phyloP scores from a whole-genome alignment of 495 filamentous ascomycete genomes.

The Lasiosphaeria miniovina region DNA sequence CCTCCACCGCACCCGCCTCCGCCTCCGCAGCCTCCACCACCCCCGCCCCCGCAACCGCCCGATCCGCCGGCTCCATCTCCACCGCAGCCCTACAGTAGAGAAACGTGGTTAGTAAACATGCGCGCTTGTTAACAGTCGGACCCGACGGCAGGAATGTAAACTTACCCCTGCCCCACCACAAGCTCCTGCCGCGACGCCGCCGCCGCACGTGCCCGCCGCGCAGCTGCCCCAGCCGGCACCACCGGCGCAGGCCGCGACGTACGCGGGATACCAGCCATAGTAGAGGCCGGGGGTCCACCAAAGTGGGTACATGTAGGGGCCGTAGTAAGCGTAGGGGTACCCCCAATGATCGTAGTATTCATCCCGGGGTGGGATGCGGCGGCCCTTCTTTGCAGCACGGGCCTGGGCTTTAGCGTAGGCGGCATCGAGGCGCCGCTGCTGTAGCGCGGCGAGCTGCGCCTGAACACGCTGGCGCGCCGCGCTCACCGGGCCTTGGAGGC shows the following conservation, averaged over 20 bases:
- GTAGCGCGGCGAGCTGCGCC: constrained; percentile 47
- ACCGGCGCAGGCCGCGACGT: constrained; percentile 20
- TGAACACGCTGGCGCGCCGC: constrained; percentile 39
- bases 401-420: constrained; percentile 61
- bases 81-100: background rate
- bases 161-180: constrained; percentile 33
- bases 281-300: constrained; percentile 31
- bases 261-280: constrained; percentile 40
- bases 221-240: constrained; percentile 14
- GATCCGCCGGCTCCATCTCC: background rate
- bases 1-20: background rate
- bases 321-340: constrained; percentile 45
- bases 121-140: background rate
- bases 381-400: constrained; percentile 59
- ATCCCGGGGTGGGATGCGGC: constrained; percentile 46
- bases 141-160: constrained; percentile 2
- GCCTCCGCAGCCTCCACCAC: background rate
- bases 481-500: constrained; percentile 41
- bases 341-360: constrained; percentile 55
- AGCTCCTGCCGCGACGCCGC: constrained; percentile 36
- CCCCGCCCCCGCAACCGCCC: background rate
- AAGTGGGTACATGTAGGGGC: constrained; percentile 35
- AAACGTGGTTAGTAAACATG: background rate
- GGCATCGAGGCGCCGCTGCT: constrained; percentile 51
- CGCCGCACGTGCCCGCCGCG: constrained; percentile 25